These are phyloP conservation scores for Macroventuria anomochaeta DNA, from an alignment of 2,329 filamentous ascomycete genomes.

Conservation along the genomic window DNA sequence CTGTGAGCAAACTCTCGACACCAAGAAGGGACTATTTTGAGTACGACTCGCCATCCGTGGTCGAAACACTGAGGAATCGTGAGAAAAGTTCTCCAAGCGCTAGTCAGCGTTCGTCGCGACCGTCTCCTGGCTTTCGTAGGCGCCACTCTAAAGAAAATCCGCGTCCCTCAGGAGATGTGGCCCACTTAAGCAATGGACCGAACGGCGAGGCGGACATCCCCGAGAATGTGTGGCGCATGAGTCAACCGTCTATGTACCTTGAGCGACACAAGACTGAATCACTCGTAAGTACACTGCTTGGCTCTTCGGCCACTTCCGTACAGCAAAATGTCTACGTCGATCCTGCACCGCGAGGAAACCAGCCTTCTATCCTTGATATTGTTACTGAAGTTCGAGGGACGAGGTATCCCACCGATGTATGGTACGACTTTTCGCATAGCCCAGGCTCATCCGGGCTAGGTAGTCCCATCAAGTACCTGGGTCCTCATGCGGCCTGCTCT, in stretches of 20 bases:
- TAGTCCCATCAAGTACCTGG: background rate
- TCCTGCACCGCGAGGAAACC: background rate
- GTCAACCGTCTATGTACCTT: constrained; percentile 20
- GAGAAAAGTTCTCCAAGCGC: no score
- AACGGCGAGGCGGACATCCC: constrained; percentile 19
- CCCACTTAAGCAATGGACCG: background rate
- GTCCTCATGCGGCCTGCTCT: background rate
- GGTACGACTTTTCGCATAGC: background rate
- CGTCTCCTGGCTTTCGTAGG: background rate
- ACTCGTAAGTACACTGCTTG: constrained; percentile 23
- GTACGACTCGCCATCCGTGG: background rate
- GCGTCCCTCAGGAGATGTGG: background rate
- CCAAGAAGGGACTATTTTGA: background rate
- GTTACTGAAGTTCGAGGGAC: background rate
- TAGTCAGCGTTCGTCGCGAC: background rate
- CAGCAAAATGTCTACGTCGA: no score
- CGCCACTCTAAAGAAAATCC: background rate
- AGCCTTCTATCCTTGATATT: background rate
- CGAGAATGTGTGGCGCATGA: constrained; percentile 19
- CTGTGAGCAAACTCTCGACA: background rate
- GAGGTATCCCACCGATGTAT: background rate
- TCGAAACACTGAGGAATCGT: no score
- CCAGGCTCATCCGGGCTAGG: background rate
- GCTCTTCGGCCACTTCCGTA: background rate
- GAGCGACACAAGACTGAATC: background rate